Evolutionary conservation across 306 rosid species (phyloP).

Genomic region (Cicer bijugum): DNA sequence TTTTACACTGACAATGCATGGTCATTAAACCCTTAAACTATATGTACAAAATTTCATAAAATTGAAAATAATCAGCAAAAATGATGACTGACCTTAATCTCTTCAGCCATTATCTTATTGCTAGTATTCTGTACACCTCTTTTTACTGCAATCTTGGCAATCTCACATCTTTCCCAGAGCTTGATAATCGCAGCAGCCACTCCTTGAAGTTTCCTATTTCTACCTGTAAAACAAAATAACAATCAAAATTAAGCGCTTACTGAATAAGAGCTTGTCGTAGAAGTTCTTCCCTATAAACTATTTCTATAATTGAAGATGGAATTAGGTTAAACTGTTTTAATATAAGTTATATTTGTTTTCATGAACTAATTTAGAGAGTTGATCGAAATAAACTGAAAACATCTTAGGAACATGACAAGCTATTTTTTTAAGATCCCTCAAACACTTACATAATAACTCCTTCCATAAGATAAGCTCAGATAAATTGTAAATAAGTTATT

Average conservation of each 20-base stretch:
- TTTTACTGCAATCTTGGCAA: slow-evolving; percentile 87
- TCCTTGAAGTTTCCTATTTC: slow-evolving; percentile 87
- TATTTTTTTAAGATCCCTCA: background rate
- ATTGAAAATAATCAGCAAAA: slow-evolving; percentile 26
- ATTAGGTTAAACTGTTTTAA: background rate
- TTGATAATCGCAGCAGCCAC: slow-evolving; percentile 77
- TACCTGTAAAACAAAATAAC: slow-evolving; percentile 56
- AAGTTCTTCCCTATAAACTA: background rate
- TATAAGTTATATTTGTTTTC: background rate
- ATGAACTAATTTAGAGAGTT: background rate
- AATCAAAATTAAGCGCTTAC: slow-evolving; percentile 18
- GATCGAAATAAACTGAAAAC: background rate
- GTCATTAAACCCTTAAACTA: background rate
- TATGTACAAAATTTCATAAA: slow-evolving; percentile 34
- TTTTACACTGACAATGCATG: too few species aligned
- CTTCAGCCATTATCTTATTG: slow-evolving; percentile 82
- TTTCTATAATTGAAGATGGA: background rate
- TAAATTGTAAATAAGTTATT: slow-evolving; percentile 7
- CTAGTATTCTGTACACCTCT: slow-evolving; percentile 92
- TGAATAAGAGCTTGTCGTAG: background rate
- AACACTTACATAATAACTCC: background rate
- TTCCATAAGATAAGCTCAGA: slow-evolving; percentile 4
- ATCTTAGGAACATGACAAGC: background rate
- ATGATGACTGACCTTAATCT: slow-evolving; percentile 65
- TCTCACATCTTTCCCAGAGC: slow-evolving; percentile 95